Base-by-base conservation (phyloP, 352 stramenopile genomes). In the Globisporangium parvum region DNA sequence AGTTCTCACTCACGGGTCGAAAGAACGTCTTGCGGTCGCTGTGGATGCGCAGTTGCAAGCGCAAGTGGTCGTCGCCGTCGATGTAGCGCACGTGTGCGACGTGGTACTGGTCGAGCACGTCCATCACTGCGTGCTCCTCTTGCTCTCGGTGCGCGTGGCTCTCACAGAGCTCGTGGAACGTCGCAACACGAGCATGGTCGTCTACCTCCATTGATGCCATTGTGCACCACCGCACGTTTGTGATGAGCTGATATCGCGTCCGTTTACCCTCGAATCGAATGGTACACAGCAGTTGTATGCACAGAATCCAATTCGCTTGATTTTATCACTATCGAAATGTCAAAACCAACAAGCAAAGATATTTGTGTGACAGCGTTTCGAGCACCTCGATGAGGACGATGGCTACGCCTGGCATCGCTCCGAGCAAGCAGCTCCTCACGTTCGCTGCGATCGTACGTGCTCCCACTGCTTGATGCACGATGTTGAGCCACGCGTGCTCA, bases 1-100 rank as follows among this genome's bases (percentile, higher is more conserved):
- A 55, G 39, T 65, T 75, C 52, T 90, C 79, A 14, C 37, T 33
- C 6, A 59, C 57, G 1, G 60, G 51, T 4, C 79, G 73, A 24
- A 65, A 75, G 54, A 88, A 85, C 2, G 62, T 79, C 63, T 81
- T 83, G 54, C 48, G 67, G 51, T 87, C 77, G 41, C 73, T 50
- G 14, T 59, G 63, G 28, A 90, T 66, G 39, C 58, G 55, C 44
- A 90, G 37, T 44, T 75, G 71, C 53, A 90, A 65, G 11, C 37
- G 67, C 21, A 90, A 60, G 50, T 88, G 80, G 51, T 75, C 58
- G 10, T 82, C 71, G 20, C 66, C 71, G 2, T 65, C 53, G 37
- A 54, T 41, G 40, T 65, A 75, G 23, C 75, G 77, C 39, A 87
- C 75, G 48, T 88, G 67, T 0, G 77, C 77, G 3, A 85, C 72